Base-by-base conservation (phyloP, 345 rosid species). In the Erodium maritimum region DNA sequence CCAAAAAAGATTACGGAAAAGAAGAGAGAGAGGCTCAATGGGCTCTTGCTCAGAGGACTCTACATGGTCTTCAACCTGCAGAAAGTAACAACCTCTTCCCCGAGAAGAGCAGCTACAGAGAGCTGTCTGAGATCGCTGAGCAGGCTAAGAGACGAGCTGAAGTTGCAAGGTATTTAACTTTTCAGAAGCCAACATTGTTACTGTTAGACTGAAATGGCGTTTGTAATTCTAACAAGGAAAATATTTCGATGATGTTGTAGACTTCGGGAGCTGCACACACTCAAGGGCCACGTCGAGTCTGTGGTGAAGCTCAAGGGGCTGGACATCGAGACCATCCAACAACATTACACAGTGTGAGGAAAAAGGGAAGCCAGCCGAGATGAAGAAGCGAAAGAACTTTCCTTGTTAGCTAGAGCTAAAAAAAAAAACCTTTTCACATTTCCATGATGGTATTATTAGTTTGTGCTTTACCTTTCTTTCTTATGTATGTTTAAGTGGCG, bases 1-100 rank as follows among this genome's bases (percentile, higher is more conserved):
- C 88, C 64, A 90, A 87, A 80, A 84, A 84, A 79, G 90, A 90
- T 54, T 87, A 80, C 33, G 97, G 95, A 19, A 84, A 76, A 50
- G 95, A 81, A 63, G 97, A 84, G 62, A 81, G 95, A 54, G 97
- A 90, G 59, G 97, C 95, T 57, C 97, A 90, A 56, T 90, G 97
- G 97, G 97, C 93, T 33, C 77, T 63, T 23, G 85, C 85, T 9
- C 97, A 87, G 59, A 82, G 97, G 69, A 87, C 95, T 48, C 68
- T 81, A 62, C 93, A 87, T 19, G 97, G 97, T 12, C 88, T 85
- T 59, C 95, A 83, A 17, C 83, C 83, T 12, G 80, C 83, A 1
- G 93, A 80, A 65, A 58, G 81, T 7, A 22, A 19, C 18, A 64
- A 56, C 34, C 65, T 80, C 57, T 73, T 80, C 71, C 57, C 61